Evolutionary conservation across 495 filamentous ascomycete species (phyloP).

Genomic region (Pyrenula massariospora): DNA sequence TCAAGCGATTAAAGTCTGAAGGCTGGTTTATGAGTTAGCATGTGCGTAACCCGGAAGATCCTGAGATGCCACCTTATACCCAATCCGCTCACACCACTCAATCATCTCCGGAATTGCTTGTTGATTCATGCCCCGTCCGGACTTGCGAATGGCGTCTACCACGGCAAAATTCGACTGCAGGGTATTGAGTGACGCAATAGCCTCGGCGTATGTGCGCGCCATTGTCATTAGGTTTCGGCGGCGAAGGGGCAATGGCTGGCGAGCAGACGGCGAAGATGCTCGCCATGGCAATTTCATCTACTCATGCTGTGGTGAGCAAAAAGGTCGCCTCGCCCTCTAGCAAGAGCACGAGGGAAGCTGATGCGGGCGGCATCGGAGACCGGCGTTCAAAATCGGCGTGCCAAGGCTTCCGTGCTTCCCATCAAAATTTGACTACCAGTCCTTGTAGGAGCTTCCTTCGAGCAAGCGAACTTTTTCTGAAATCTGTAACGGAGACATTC

Average conservation of each 20-base stretch:
- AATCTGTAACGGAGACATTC: no score
- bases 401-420: no score
- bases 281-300: not conserved
- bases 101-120: constrained; percentile 63
- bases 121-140: constrained; percentile 54
- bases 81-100: constrained; percentile 63
- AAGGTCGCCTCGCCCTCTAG: no score
- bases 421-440: no score
- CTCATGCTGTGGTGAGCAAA: no score
- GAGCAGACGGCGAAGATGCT: not conserved
- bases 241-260: not conserved
- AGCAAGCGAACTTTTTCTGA: no score
- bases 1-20: constrained; percentile 64
- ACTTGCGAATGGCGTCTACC: constrained; percentile 61
- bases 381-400: no score
- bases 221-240: not conserved
- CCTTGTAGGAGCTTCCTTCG: no score
- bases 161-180: constrained; percentile 77
- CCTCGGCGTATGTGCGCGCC: constrained; percentile 31
- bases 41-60: no score
- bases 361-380: no score
- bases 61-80: constrained; percentile 72
- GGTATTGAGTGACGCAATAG: constrained; percentile 76
- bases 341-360: no score
- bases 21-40: no score